Evolutionary conservation across 2,329 filamentous ascomycete genomes (phyloP).

Genomic region (Sclerotiophoma versabilis): DNA sequence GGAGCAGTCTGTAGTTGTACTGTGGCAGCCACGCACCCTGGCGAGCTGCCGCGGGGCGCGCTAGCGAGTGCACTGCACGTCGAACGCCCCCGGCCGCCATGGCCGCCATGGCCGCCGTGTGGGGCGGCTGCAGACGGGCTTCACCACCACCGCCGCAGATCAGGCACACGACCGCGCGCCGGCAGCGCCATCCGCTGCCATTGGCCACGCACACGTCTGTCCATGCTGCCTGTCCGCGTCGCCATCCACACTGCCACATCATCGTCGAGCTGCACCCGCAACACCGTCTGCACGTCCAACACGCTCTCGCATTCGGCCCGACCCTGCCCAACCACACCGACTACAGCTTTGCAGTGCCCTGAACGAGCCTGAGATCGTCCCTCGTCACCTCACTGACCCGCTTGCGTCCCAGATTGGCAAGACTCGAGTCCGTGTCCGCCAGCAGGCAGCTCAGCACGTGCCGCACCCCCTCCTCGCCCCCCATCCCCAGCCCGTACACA

Average conservation of each 20-base stretch:
- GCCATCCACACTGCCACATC: too few relatives aligned
- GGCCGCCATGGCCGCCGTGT: too few relatives aligned
- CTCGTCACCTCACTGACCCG: constrained; percentile 36
- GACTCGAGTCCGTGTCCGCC: constrained; percentile 40
- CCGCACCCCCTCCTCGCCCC: constrained; percentile 47
- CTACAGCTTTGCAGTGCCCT: constrained; percentile 38
- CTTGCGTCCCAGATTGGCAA: constrained; percentile 45
- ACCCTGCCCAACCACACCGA: neutral
- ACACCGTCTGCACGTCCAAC: too few relatives aligned
- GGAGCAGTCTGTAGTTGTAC: too few relatives aligned
- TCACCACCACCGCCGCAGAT: too few relatives aligned
- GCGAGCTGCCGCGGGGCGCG: neutral
- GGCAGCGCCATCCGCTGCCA: too few relatives aligned
- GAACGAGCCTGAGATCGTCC: constrained; percentile 38
- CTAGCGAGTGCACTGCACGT: neutral
- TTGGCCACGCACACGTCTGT: too few relatives aligned
- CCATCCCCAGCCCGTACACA: constrained; percentile 48
- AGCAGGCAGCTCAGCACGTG: constrained; percentile 47
- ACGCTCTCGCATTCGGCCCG: neutral
- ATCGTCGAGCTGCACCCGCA: too few relatives aligned
- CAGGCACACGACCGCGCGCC: too few relatives aligned
- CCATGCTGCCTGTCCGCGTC: too few relatives aligned
- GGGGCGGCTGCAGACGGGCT: neutral
- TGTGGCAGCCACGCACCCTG: neutral
- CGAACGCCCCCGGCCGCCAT: neutral